A percentile compares a stretch with the other conserved stretches of the same genome.
Conservation (phyloP, 2,329 filamentous ascomycete species). For the Pochonia chlamydosporia region DNA sequence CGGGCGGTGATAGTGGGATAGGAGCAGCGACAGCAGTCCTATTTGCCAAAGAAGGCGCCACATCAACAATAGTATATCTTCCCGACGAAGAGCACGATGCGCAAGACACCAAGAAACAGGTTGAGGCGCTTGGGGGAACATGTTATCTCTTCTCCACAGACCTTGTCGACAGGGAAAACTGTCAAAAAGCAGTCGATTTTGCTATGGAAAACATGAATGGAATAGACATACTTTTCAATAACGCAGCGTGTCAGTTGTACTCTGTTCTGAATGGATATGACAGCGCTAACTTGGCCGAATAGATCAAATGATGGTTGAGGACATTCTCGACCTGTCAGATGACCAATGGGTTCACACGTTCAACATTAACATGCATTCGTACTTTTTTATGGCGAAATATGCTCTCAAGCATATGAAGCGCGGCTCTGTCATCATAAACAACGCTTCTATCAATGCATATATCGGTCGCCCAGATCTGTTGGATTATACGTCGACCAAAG, state of each 20-base stretch:
- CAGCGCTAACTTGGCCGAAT: not conserved
- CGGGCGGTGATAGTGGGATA: constrained; percentile 52
- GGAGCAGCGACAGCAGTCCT: constrained; percentile 61
- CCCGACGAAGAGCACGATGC: constrained; percentile 73
- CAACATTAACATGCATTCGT: constrained; percentile 76
- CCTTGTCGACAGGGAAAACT: constrained; percentile 59
- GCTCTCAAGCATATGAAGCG: constrained; percentile 65
- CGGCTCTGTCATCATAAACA: constrained; percentile 80
- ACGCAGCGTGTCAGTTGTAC: constrained; percentile 58
- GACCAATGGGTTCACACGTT: constrained; percentile 79
- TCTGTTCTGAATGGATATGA: not conserved
- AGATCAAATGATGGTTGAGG: constrained; percentile 55
- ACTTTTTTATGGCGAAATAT: constrained; percentile 78
- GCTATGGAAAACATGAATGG: constrained; percentile 60
- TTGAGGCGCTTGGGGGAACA: constrained; percentile 61
- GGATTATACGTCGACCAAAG: constrained; percentile 77
- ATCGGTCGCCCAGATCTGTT: constrained; percentile 73
- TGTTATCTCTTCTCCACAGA: constrained; percentile 61
- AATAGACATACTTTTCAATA: constrained; percentile 72
- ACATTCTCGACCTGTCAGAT: constrained; percentile 66
- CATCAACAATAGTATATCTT: constrained; percentile 67
- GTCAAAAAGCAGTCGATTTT: constrained; percentile 60
- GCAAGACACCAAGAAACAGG: constrained; percentile 63
- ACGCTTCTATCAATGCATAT: constrained; percentile 78
- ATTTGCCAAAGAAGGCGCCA: constrained; percentile 76